Conservation (phyloP, 2,329 filamentous ascomycete genomes). For the Penicillium crustosum region DNA sequence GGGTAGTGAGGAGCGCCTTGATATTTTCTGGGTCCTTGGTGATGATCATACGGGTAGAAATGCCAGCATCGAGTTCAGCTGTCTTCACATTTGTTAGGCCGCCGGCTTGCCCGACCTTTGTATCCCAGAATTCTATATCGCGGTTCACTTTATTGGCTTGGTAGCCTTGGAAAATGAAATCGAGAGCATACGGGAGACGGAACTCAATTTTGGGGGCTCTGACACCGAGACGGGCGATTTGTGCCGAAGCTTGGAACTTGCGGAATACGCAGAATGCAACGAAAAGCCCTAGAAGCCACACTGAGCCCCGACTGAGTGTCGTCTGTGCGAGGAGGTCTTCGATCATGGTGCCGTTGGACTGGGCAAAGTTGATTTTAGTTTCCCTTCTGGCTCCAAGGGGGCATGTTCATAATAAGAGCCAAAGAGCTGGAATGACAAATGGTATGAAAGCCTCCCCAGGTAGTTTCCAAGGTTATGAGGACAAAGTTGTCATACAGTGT, state of each 20-base stretch:
- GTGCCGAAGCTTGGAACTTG: constrained; percentile 30
- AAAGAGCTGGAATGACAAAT: background rate
- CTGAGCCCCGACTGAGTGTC: constrained; percentile 44
- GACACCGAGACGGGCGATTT: constrained; percentile 36
- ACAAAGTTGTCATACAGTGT: background rate
- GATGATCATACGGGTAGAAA: constrained; percentile 60
- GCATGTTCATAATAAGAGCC: background rate
- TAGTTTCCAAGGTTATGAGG: background rate
- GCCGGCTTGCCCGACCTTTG: constrained; percentile 47
- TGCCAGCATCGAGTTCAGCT: constrained; percentile 31
- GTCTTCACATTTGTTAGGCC: constrained; percentile 27
- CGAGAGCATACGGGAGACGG: constrained; percentile 52
- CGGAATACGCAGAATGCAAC: constrained; percentile 38
- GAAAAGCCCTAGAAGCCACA: constrained; percentile 42
- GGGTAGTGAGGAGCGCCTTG: constrained; percentile 83
- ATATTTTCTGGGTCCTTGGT: constrained; percentile 86
- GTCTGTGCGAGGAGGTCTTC: constrained; percentile 49
- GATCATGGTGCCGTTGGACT: constrained; percentile 41
- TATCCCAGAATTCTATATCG: constrained; percentile 63
- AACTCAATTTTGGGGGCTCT: constrained; percentile 37
- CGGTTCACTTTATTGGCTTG: constrained; percentile 53
- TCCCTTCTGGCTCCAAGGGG: background rate
- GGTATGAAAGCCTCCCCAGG: background rate
- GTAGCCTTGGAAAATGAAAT: constrained; percentile 62
- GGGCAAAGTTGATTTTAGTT: background rate